Evolutionary conservation across 148 eudicot species (phyloP).

Genomic region (Rhododendron vialii): DNA sequence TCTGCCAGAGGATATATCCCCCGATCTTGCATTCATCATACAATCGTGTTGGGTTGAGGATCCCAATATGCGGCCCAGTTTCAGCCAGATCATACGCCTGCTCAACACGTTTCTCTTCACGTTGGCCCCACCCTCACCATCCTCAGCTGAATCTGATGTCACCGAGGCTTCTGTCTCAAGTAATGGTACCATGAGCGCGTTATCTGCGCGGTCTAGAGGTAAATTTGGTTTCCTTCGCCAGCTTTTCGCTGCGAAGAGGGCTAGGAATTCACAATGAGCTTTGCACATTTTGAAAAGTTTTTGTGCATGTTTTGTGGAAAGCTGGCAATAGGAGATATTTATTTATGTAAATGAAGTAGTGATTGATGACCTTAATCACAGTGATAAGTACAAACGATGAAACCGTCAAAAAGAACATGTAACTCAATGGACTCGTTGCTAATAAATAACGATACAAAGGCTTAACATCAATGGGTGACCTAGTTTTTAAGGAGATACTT

Average conservation of each 20-base stretch:
- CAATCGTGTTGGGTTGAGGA: slow-evolving; percentile 94
- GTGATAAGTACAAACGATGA: slow-evolving; percentile 1
- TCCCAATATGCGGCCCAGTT: slow-evolving; percentile 77
- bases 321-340: background rate
- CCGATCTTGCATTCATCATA: slow-evolving; percentile 70
- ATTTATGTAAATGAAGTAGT: background rate
- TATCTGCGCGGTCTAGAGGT: slow-evolving; percentile 59
- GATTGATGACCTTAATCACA: slow-evolving; percentile 19
- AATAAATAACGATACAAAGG: slow-evolving; percentile 26
- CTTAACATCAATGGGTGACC: slow-evolving; percentile 19
- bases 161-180: slow-evolving; percentile 37
- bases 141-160: slow-evolving; percentile 32
- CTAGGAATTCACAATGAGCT: slow-evolving; percentile 49
- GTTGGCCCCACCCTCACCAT: slow-evolving; percentile 38
- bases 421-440: slow-evolving; percentile 15
- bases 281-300: slow-evolving; percentile 11
- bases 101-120: slow-evolving; percentile 56
- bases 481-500: slow-evolving; percentile 26
- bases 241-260: slow-evolving; percentile 73
- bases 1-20: slow-evolving; percentile 64
- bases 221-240: slow-evolving; percentile 78
- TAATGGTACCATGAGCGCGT: slow-evolving; percentile 57
- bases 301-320: background rate
- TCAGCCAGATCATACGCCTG: slow-evolving; percentile 80
- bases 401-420: background rate